phyloP scores from a whole-genome alignment of 108 stramenopile genomes.

The Cyclotella choctawhatcheeana region DNA sequence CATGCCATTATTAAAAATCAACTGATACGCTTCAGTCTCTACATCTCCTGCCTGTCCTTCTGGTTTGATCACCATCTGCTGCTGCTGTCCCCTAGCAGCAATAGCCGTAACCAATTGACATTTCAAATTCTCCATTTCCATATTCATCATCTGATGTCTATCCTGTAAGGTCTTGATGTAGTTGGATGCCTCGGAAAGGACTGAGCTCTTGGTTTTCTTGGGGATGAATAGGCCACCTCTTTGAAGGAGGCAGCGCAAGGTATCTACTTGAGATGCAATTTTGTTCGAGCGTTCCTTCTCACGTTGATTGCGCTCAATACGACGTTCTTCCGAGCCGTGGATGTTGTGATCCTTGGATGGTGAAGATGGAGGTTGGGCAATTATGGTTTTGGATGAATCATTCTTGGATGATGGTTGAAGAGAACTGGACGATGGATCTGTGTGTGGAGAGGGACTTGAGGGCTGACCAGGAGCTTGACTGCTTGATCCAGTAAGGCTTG shows the following conservation, averaged over 20 bases:
- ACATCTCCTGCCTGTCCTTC: not conserved
- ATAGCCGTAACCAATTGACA: slow-evolving; percentile 24
- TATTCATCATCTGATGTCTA: slow-evolving; percentile 41
- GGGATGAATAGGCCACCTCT: slow-evolving; percentile 49
- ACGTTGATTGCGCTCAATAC: slow-evolving; percentile 48
- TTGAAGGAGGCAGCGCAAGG: slow-evolving; percentile 42
- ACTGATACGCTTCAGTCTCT: slow-evolving; percentile 25
- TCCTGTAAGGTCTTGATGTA: slow-evolving; percentile 52
- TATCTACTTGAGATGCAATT: slow-evolving; percentile 47
- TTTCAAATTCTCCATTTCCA: slow-evolving; percentile 35
- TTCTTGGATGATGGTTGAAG: too few species aligned
- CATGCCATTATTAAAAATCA: slow-evolving; percentile 39
- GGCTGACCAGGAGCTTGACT: slow-evolving; percentile 23
- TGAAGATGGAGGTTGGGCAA: too few species aligned
- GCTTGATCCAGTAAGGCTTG: not conserved
- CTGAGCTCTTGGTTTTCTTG: slow-evolving; percentile 51
- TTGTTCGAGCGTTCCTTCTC: slow-evolving; percentile 51
- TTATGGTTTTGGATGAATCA: too few species aligned
- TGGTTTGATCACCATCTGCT: not conserved
- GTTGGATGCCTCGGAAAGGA: slow-evolving; percentile 48
- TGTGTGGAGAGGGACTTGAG: slow-evolving; percentile 8
- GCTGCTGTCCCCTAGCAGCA: slow-evolving; percentile 11
- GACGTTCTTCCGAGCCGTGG: slow-evolving; percentile 28
- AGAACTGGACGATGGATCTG: too few species aligned
- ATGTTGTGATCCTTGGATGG: slow-evolving; percentile 8